phyloP scores from a whole-genome alignment of 2,329 filamentous ascomycete species.

The Lecanicillium sp. region DNA sequence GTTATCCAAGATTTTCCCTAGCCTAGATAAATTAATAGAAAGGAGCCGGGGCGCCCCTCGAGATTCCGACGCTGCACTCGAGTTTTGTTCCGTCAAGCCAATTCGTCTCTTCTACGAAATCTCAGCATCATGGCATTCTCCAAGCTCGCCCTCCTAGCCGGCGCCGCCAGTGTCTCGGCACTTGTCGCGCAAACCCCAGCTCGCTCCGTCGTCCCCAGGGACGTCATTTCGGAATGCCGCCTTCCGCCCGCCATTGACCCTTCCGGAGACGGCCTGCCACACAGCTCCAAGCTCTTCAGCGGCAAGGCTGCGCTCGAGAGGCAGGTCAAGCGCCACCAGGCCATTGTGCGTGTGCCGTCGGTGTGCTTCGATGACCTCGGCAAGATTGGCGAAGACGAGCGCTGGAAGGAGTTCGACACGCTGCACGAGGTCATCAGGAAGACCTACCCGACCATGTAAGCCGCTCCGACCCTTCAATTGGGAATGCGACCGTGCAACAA shows the following conservation, averaged over 20 bases:
- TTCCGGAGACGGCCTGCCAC: slow-evolving; percentile 26
- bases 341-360: slow-evolving; percentile 49
- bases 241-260: slow-evolving; percentile 30
- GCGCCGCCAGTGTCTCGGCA: slow-evolving; percentile 2
- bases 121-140: slow-evolving; percentile 5
- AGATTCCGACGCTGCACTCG: no score
- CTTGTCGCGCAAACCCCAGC: background rate
- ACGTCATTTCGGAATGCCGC: slow-evolving; percentile 24
- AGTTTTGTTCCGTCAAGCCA: background rate
- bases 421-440: slow-evolving; percentile 41
- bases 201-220: slow-evolving; percentile 9
- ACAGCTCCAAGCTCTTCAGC: slow-evolving; percentile 26
- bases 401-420: slow-evolving; percentile 49
- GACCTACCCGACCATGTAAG: slow-evolving; percentile 45
- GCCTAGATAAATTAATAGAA: background rate
- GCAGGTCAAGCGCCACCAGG: slow-evolving; percentile 45
- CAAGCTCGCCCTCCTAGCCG: slow-evolving; percentile 12
- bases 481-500: background rate
- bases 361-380: slow-evolving; percentile 53
- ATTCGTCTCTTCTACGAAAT: background rate
- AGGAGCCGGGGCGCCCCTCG: no score
- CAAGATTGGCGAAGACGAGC: slow-evolving; percentile 44
- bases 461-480: background rate
- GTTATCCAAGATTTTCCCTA: no score
- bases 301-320: slow-evolving; percentile 28